Base-by-base conservation (phyloP, 2,329 filamentous ascomycete genomes). In the Venturiaceae sp. region DNA sequence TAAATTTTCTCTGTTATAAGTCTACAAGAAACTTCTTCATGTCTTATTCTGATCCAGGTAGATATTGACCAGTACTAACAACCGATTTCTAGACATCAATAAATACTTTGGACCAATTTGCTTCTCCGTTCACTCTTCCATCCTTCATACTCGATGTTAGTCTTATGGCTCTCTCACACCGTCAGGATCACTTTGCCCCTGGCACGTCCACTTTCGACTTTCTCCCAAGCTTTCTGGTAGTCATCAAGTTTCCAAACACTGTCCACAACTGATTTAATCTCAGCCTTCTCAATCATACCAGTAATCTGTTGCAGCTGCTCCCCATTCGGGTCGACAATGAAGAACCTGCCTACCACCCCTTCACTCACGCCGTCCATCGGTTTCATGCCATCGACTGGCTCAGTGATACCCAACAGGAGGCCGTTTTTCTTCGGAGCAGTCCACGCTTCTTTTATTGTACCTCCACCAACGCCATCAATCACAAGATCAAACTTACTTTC, bases 401-500 rank as follows among this genome's bases (percentile, higher is more conserved):
- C 32, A 5, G 33, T 33, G 36, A 60, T 60, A 34, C 57, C 23
- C 2, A 60, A n/a, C 21, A 60, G 9, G 6, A 21, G 16, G 0
- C 74, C 74, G 2, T 63, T 64, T 30, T 71, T 67, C 59, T 70
- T 73, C 2, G 73, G 68, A 54, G 64, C 64, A 62, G 68, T 74
- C 76, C 75, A 78, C 0, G 72, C 70, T 63, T 75, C 73, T n/a
- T 65, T 64, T 8, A 77, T 63, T 3, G 71, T 68, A 58, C 67
- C 66, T 11, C 74, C 68, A 7, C 77, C 77, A 37, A 75, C 67
- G 53, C 69, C 74, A 64, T 79, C 76, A 57, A 79, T 60, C 13
- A 77, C 71, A 5, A 78, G 56, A 63, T 79, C 75, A 26, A 76
- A 72, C 33, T 37, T 30, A 19, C 37, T 41, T 19, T 53, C n/a